phyloP scores from a whole-genome alignment of 495 filamentous ascomycete species.

The Staphylotrichum longicolle region DNA sequence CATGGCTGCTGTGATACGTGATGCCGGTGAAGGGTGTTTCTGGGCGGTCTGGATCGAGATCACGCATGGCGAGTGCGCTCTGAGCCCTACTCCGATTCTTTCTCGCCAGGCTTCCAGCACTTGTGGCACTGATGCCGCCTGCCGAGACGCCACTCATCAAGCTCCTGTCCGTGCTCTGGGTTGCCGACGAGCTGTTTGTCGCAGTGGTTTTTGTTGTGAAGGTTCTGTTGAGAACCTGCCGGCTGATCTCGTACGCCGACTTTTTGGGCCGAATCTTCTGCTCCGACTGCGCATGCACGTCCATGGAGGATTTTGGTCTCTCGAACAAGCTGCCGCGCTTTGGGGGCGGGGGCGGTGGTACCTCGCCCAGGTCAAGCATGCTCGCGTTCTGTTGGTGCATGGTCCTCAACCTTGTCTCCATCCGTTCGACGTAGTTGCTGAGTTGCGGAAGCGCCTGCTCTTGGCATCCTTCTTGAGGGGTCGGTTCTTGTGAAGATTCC shows the following conservation, averaged over 20 bases:
- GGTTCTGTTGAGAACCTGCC: constrained; percentile 66
- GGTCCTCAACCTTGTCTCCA: constrained; percentile 75
- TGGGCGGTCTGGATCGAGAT: constrained; percentile 54
- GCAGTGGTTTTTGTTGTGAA: constrained; percentile 85
- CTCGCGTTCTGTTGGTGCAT: constrained; percentile 62
- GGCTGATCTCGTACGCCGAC: constrained; percentile 80
- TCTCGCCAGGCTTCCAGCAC: constrained; percentile 85
- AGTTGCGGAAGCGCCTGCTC: constrained; percentile 63
- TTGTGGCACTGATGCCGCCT: constrained; percentile 88
- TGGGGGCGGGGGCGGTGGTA: constrained; percentile 60
- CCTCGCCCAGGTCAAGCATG: constrained; percentile 44
- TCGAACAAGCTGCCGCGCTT: constrained; percentile 48
- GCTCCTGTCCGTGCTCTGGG: constrained; percentile 74
- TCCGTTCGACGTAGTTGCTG: constrained; percentile 80
- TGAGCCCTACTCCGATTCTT: constrained; percentile 55
- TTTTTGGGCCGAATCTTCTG: constrained; percentile 57
- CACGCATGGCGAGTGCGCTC: constrained; percentile 54
- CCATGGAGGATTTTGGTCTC: constrained; percentile 53
- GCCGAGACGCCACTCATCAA: constrained; percentile 93
- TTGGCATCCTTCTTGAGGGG: constrained; percentile 41
- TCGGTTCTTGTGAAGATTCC: constrained; percentile 42
- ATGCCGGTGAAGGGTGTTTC: constrained; percentile 73
- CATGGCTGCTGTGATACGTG: constrained; percentile 82
- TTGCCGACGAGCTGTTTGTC: constrained; percentile 69
- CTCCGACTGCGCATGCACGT: constrained; percentile 31